Percentiles rank a stretch among this genome's conserved stretches.
phyloP scores from a whole-genome alignment of 192 early-diverging fungal species.

The Backusella macrospora region DNA sequence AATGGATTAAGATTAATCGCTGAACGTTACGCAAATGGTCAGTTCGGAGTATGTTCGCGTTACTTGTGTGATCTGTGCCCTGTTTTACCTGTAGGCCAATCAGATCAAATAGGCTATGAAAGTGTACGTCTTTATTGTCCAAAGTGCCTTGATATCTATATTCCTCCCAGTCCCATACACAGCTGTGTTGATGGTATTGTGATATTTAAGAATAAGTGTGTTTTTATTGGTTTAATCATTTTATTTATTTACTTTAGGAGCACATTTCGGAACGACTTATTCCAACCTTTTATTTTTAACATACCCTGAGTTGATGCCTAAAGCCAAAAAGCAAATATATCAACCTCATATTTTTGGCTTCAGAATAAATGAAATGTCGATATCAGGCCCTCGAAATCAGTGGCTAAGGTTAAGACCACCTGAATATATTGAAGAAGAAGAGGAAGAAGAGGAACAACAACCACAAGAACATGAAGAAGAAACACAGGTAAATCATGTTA shows the following conservation, averaged over 20 bases:
- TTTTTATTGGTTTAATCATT: conserved; percentile 29
- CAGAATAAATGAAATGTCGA: conserved; percentile 74
- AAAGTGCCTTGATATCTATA: conserved; percentile 76
- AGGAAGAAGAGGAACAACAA: conserved; percentile 14
- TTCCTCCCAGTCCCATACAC: conserved; percentile 67
- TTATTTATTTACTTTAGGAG: conserved; percentile 54
- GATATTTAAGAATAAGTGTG: background rate
- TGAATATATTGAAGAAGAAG: conserved; percentile 21
- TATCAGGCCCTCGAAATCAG: conserved; percentile 84
- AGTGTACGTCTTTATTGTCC: conserved; percentile 80
- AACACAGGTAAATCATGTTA: background rate
- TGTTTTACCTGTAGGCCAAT: conserved; percentile 71
- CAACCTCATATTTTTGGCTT: conserved; percentile 92
- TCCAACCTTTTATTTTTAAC: conserved; percentile 87
- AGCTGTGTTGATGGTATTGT: conserved; percentile 65
- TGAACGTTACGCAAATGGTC: conserved; percentile 70
- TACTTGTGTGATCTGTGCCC: conserved; percentile 63
- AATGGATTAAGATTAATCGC: conserved; percentile 83
- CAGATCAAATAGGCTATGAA: conserved; percentile 68
- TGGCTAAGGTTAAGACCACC: conserved; percentile 76
- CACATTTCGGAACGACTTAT: conserved; percentile 95
- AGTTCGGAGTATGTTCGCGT: conserved; percentile 79
- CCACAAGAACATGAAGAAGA: background rate
- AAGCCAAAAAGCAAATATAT: conserved; percentile 63
- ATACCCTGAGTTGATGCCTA: conserved; percentile 79